Evolutionary conservation across 495 filamentous ascomycete species (phyloP).

Genomic region (Lophiotrema nucula): DNA sequence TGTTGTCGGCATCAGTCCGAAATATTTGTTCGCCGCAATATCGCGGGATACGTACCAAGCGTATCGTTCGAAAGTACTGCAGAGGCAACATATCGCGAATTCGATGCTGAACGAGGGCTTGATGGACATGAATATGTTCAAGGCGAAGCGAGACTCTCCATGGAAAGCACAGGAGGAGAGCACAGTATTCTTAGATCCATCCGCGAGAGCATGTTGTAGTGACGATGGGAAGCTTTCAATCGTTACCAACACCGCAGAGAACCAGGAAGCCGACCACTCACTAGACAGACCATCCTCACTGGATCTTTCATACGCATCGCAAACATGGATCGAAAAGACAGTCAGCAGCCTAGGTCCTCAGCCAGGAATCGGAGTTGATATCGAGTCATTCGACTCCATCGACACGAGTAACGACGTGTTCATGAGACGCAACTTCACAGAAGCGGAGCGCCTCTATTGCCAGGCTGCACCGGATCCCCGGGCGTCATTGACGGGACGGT

Average conservation of each 20-base stretch:
- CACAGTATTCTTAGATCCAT: too few species aligned
- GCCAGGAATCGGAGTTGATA: slow-evolving; percentile 90
- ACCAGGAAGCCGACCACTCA: too few species aligned
- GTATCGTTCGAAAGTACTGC: neutral
- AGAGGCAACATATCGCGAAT: too few species aligned
- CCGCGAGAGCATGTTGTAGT: slow-evolving; percentile 78
- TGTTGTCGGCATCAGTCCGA: slow-evolving; percentile 27
- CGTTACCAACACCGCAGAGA: slow-evolving; percentile 63
- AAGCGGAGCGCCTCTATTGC: slow-evolving; percentile 82
- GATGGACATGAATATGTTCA: too few species aligned
- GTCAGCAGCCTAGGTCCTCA: slow-evolving; percentile 69
- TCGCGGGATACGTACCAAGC: neutral
- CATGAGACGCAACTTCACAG: slow-evolving; percentile 90
- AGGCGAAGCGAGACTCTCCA: too few species aligned
- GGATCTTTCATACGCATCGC: slow-evolving; percentile 15
- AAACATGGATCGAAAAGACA: slow-evolving; percentile 57
- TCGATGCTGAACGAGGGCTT: too few species aligned
- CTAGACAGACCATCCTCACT: too few species aligned
- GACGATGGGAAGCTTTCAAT: slow-evolving; percentile 78
- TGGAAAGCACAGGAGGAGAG: too few species aligned
- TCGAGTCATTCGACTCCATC: slow-evolving; percentile 79
- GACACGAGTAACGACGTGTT: slow-evolving; percentile 93
- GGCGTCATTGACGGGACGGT: slow-evolving; percentile 85
- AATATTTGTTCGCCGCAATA: slow-evolving; percentile 31
- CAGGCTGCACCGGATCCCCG: slow-evolving; percentile 70